phyloP scores from a whole-genome alignment of 176 grass and related monocot genomes.

The Pontederia crassipes region DNA sequence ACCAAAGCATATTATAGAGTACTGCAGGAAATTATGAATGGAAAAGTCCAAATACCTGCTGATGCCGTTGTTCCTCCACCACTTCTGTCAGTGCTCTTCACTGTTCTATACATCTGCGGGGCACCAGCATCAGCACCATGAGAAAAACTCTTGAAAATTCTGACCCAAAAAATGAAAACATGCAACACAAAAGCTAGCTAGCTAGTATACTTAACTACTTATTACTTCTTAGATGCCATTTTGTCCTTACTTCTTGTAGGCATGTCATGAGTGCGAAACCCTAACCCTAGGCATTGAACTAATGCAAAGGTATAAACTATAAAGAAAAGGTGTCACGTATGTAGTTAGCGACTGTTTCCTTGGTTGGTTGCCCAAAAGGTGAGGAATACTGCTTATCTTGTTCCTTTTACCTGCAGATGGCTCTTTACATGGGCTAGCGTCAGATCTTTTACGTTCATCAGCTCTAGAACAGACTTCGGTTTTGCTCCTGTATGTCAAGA shows the following conservation, averaged over 20 bases:
- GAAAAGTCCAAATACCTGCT: slow-evolving; percentile 29
- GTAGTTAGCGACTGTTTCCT: slow-evolving; percentile 21
- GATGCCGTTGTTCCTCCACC: slow-evolving; percentile 39
- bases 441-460: slow-evolving; percentile 99
- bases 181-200: not conserved
- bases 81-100: slow-evolving; percentile 74
- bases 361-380: slow-evolving; percentile 12
- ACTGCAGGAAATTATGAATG: slow-evolving; percentile 14
- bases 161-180: slow-evolving; percentile 2
- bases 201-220: too few relatives aligned
- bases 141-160: not conserved
- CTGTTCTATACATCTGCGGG: slow-evolving; percentile 97
- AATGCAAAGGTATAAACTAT: not conserved
- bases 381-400: not conserved
- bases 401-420: slow-evolving; percentile 71
- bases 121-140: slow-evolving; percentile 2
- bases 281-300: slow-evolving; percentile 4
- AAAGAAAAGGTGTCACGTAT: slow-evolving; percentile 17
- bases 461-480: slow-evolving; percentile 93
- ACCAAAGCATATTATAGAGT: not conserved
- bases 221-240: slow-evolving; percentile 9
- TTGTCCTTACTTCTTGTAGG: slow-evolving; percentile 28
- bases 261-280: slow-evolving; percentile 28
- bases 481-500: slow-evolving; percentile 58
- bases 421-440: slow-evolving; percentile 98